These are phyloP conservation scores for Trapa bicornis DNA, from an alignment of 345 rosid species.

Conservation along the genomic window DNA sequence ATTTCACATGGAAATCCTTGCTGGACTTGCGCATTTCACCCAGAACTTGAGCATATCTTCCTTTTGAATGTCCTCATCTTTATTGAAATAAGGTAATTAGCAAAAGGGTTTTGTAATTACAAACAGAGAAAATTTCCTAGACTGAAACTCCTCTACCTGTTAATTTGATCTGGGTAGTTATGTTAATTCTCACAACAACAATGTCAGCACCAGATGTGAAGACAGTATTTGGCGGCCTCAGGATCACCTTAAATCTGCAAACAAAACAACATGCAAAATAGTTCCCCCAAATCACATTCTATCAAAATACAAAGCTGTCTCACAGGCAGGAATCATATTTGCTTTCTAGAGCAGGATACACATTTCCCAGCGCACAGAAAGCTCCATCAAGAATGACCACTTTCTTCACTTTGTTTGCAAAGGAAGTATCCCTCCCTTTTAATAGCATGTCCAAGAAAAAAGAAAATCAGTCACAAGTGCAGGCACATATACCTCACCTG, in stretches of 20 bases:
- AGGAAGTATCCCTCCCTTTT: constrained; percentile 71
- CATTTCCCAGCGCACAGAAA: constrained; percentile 86
- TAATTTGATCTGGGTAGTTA: constrained; percentile 74
- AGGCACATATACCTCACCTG: constrained; percentile 77
- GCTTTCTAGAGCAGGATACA: constrained; percentile 93
- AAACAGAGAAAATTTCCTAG: background rate
- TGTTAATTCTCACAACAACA: constrained; percentile 73
- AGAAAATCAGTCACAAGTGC: constrained; percentile 60
- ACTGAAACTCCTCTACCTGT: constrained; percentile 40
- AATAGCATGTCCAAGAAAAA: constrained; percentile 47
- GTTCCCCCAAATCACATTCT: background rate
- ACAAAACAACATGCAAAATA: background rate
- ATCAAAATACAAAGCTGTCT: background rate
- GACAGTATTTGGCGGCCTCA: constrained; percentile 86
- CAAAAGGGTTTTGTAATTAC: too few relatives aligned
- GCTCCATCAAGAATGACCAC: constrained; percentile 87
- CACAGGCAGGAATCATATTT: constrained; percentile 37
- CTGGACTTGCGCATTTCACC: too few relatives aligned
- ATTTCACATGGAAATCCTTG: too few relatives aligned
- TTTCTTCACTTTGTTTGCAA: constrained; percentile 79
- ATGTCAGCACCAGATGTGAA: constrained; percentile 86
- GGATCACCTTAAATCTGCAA: constrained; percentile 84
- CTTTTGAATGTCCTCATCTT: too few relatives aligned
- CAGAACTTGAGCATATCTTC: too few relatives aligned
- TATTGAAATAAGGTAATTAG: too few relatives aligned